A percentile compares a stretch with the other conserved stretches of the same genome.
These are phyloP conservation scores for Capronia epimyces DNA, from an alignment of 2,329 filamentous ascomycete species.

Conservation along the genomic window DNA sequence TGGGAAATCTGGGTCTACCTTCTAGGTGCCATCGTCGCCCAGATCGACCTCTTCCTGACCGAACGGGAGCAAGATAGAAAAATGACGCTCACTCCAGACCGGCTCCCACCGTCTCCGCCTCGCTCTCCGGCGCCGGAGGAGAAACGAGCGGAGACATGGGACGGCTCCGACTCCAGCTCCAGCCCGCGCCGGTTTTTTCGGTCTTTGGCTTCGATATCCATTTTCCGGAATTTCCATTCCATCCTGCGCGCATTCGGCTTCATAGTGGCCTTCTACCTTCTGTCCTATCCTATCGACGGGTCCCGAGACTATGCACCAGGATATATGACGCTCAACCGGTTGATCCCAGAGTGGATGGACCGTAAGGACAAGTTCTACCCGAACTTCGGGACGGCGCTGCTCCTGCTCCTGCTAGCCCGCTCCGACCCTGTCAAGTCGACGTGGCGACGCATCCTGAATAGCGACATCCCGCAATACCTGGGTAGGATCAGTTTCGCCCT, in stretches of 20 bases:
- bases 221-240: background rate
- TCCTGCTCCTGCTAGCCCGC: conserved; percentile 42
- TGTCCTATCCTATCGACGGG: conserved; percentile 39
- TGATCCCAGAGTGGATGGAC: conserved; percentile 35
- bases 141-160: background rate
- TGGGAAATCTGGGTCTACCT: conserved; percentile 44
- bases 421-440: conserved; percentile 34
- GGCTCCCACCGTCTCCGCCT: conserved; percentile 20
- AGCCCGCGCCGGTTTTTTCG: too few relatives aligned
- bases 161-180: conserved; percentile 10
- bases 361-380: conserved; percentile 37
- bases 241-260: conserved; percentile 31
- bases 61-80: conserved; percentile 33
- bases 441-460: conserved; percentile 40
- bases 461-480: conserved; percentile 41
- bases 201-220: conserved; percentile 14
- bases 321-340: conserved; percentile 38
- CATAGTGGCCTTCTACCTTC: conserved; percentile 40
- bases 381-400: conserved; percentile 39
- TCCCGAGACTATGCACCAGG: conserved; percentile 39
- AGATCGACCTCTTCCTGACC: conserved; percentile 37
- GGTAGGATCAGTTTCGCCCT: conserved; percentile 46
- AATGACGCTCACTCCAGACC: conserved; percentile 7
- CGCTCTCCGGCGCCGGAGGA: conserved; percentile 19
- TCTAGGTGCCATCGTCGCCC: conserved; percentile 41